Conservation (phyloP, 2,329 filamentous ascomycete species). For the Spiromastix sp. region DNA sequence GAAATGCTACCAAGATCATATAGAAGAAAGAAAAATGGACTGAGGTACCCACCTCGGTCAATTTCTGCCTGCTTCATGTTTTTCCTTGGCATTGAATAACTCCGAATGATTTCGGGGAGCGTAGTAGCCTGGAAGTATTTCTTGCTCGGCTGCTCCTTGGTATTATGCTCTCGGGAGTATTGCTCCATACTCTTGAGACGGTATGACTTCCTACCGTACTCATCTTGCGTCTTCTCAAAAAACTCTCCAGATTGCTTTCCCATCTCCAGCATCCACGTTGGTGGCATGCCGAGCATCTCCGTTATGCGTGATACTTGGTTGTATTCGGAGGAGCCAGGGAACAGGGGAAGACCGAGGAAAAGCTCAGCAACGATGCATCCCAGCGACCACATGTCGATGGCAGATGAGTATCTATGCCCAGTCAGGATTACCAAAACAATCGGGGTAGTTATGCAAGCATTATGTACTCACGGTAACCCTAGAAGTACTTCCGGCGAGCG, state of each 20-base stretch:
- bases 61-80: slow-evolving; percentile 98
- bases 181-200: slow-evolving; percentile 96
- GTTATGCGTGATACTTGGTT: slow-evolving; percentile 96
- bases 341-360: slow-evolving; percentile 86
- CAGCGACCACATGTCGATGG: slow-evolving; percentile 99
- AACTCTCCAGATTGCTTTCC: slow-evolving; percentile 97
- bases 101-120: slow-evolving; percentile 92
- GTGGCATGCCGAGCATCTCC: slow-evolving; percentile 93
- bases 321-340: slow-evolving; percentile 96
- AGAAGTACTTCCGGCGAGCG: slow-evolving; percentile 90
- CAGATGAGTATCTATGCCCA: slow-evolving; percentile 65
- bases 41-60: slow-evolving; percentile 73
- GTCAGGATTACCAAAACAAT: not conserved
- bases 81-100: slow-evolving; percentile 95
- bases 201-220: slow-evolving; percentile 84
- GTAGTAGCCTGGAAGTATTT: slow-evolving; percentile 97
- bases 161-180: slow-evolving; percentile 88
- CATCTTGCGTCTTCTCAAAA: slow-evolving; percentile 85
- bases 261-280: slow-evolving; percentile 98
- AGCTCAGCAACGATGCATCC: slow-evolving; percentile 97
- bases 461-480: slow-evolving; percentile 57
- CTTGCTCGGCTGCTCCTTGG: slow-evolving; percentile 98
- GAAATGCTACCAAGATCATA: slow-evolving; percentile 3
- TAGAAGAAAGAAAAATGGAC: not conserved
- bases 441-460: not conserved